Base-by-base conservation (phyloP, 2,329 filamentous ascomycete genomes). In the Diaporthe citri region DNA sequence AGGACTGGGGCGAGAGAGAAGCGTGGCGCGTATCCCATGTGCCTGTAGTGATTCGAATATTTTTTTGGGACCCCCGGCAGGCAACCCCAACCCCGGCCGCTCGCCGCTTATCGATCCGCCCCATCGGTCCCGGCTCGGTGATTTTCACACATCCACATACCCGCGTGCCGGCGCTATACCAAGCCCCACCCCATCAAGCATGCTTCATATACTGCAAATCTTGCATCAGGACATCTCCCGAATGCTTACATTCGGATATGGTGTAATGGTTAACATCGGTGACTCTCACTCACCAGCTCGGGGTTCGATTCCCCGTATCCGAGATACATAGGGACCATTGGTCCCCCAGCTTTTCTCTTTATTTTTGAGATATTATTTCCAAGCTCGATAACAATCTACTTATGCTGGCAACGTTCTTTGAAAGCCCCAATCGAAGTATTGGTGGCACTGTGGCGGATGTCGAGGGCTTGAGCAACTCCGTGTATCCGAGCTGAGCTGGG, bases 51-150 rank as follows among this genome's bases (percentile, higher is more conserved):
- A 57, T 51, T 52, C 60, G 34, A 60, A 60, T 64, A 74, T 75
- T 70, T 78, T 77, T 77, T 75, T 75, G 74, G 76, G 57, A 1
- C 48, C 71, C 64, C 72, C 74, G 75, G 75, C 75, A 76, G 75
- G 75, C 75, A 76, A 28, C 20, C 48, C 71, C 22, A 43, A 22
- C 28, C 31, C 43, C 15, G 28, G 36, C 46, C 20, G n/a, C 41
- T 20, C 7, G 51, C 41, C 41, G 41, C 20, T 31, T n/a, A 39
- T 48, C 39, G 41, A 59, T 71, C 69, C 22, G 1, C 8, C 31
- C 22, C 9, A 13, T 48, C 62, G 62, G 55, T 20, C 25, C 70
- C 70, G 57, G 51, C 25, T 55, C 71, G 60, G 36, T n/a, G 25
- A 51, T 39, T 41, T 22, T 22, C 43, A 62, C 59, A 5, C 39